Base-by-base conservation (phyloP, 169 alveolate species). In the Eimeria sp. region DNA sequence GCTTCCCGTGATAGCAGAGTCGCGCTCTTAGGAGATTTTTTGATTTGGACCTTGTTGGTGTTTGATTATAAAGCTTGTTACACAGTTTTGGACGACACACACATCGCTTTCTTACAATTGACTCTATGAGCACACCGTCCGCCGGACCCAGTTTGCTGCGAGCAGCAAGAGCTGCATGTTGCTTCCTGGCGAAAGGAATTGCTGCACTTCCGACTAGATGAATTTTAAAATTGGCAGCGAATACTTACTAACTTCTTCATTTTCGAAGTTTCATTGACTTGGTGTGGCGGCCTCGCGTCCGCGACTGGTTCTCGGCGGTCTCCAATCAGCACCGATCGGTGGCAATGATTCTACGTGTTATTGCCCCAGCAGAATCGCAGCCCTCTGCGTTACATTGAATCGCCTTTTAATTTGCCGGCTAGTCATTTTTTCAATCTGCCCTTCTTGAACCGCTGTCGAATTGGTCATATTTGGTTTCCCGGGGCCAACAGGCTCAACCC, bases 301-400 rank as follows among this genome's bases (percentile, higher is more conserved):
- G 68, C 14, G 88, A 78, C 66, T 78, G 62, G 62, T 54, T 54
- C 88, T 49, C 49, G 71, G 88, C 66, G 88, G 66, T 78, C 88
- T 54, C 37, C 40, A 49, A 27, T 20, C 52, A 78, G 27, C 88
- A 10, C 43, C 68, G 49, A 16, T 49, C 68, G 71, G 88, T 18
- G 58, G 83, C 58, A 16, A 56, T 40, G 56, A 18, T 37, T 23
- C 18, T 40, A 37, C 30, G n/a, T 13, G 11, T 52, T 49, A 68
- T 52, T 16, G 46, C 56, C 20, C 54, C 33, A 14, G 43, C 54
- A 30, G 33, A 40, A 74, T 40, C 83, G 83, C 78, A n/a, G 16
- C 9, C 52, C 52, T 40, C 83, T 20, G 33, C 40, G 14, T 13
- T 40, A 3, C 3, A 30, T 74, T 56, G 54, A 40, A 74, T 66